Conservation (phyloP, 768 basidiomycete genomes). For the Holtermannia corniformis region DNA sequence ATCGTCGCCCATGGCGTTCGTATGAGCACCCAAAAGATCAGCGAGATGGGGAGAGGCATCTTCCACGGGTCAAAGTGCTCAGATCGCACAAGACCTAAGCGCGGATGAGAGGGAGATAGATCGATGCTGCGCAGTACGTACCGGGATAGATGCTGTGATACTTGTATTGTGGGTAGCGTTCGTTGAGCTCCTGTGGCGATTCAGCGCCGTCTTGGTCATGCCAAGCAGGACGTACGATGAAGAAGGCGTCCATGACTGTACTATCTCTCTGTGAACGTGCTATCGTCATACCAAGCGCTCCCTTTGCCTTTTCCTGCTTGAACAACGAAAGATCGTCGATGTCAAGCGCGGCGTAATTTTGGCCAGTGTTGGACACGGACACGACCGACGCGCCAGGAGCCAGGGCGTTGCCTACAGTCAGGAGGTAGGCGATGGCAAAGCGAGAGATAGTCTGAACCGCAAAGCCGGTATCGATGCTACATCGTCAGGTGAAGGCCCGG, state of each 20-base stretch:
- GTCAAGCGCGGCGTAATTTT: conserved; percentile 3
- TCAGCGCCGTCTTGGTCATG: not conserved
- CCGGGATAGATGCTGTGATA: conserved; percentile 9
- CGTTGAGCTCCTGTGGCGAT: conserved; percentile 3
- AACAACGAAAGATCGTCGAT: conserved; percentile 16
- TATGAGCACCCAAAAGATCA: conserved; percentile 2
- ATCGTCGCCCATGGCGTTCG: not conserved
- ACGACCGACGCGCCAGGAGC: conserved; percentile 6
- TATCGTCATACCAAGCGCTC: conserved; percentile 1
- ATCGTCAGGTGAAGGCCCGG: not conserved
- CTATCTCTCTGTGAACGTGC: conserved; percentile 16
- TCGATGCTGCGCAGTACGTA: not conserved
- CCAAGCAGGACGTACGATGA: conserved; percentile 1
- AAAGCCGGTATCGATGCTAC: conserved; percentile 8
- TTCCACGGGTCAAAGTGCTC: not conserved
- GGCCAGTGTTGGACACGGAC: conserved; percentile 11
- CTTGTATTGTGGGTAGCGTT: conserved; percentile 12
- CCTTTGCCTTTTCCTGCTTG: conserved; percentile 1
- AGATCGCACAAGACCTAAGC: conserved; percentile 9
- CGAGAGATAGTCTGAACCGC: conserved; percentile 17
- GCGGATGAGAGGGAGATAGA: not conserved
- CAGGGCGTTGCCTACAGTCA: not conserved
- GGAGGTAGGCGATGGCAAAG: conserved; percentile 12
- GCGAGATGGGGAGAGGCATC: conserved; percentile 13
- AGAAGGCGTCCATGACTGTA: conserved; percentile 11